Evolutionary conservation across 306 rosid genomes (phyloP).

Genomic region (Begonia loranthoides): DNA sequence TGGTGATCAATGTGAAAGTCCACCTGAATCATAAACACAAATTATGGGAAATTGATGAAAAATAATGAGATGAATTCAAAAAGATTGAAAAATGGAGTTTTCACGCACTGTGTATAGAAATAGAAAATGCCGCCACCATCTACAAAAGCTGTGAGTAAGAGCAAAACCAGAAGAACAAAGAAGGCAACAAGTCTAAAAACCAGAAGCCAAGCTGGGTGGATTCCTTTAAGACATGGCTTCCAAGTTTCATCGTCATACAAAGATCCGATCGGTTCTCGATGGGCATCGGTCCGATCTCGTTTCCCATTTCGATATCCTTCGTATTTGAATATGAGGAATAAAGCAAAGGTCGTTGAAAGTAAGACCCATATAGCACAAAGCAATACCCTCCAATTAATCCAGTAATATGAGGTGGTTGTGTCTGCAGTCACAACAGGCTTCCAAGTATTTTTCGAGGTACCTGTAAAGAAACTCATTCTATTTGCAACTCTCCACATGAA

Average conservation of each 20-base stretch:
- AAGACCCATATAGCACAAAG: conserved; percentile 51
- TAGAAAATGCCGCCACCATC: conserved; percentile 73
- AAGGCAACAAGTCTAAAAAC: conserved; percentile 73
- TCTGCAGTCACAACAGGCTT: conserved; percentile 58
- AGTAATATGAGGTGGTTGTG: conserved; percentile 59
- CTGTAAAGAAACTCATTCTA: conserved; percentile 51
- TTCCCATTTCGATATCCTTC: conserved; percentile 28
- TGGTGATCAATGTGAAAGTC: conserved; percentile 70
- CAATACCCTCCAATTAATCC: conserved; percentile 86
- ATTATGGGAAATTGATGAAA: neutral
- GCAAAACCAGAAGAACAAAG: conserved; percentile 59
- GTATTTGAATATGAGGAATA: conserved; percentile 35
- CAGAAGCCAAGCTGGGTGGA: conserved; percentile 87
- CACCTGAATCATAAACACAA: conserved; percentile 43
- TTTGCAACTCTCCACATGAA: conserved; percentile 4
- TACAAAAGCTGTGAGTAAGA: conserved; percentile 35
- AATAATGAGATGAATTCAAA: neutral
- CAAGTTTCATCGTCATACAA: conserved; percentile 89
- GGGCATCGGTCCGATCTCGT: conserved; percentile 19
- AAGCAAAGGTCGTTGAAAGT: conserved; percentile 31
- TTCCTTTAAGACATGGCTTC: conserved; percentile 77
- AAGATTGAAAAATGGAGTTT: neutral
- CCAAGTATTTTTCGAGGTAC: conserved; percentile 54
- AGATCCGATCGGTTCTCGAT: conserved; percentile 25
- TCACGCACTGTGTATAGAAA: conserved; percentile 56